These are phyloP conservation scores for Penicillium cinerascens DNA, from an alignment of 495 filamentous ascomycete species.

Conservation along the genomic window DNA sequence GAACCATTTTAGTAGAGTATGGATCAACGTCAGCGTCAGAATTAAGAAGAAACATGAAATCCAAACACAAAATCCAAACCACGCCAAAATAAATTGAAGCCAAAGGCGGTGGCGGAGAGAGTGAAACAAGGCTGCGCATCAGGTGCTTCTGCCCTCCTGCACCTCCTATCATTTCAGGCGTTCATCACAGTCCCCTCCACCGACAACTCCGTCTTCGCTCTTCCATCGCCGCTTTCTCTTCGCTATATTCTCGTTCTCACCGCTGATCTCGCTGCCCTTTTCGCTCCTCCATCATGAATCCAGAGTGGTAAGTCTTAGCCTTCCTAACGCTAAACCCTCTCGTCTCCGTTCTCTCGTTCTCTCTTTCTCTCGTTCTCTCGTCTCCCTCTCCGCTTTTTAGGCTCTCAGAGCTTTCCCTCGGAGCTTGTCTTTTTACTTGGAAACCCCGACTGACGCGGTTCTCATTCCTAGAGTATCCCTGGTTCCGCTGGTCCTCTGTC, in stretches of 20 bases:
- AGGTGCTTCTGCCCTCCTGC: constrained; percentile 29
- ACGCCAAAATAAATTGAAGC: background rate
- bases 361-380: constrained; percentile 14
- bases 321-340: background rate
- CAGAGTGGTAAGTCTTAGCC: constrained; percentile 74
- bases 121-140: constrained; percentile 34
- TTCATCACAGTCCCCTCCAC: constrained; percentile 25
- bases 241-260: constrained; percentile 6
- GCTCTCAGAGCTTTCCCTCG: background rate
- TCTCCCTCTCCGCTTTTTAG: constrained; percentile 9
- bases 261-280: background rate
- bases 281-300: constrained; percentile 64
- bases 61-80: background rate
- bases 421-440: background rate
- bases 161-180: constrained; percentile 38
- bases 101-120: constrained; percentile 17
- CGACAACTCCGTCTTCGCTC: constrained; percentile 6
- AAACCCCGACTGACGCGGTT: constrained; percentile 3
- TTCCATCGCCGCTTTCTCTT: constrained; percentile 12
- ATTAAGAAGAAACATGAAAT: background rate
- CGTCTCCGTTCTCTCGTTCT: constrained; percentile 1
- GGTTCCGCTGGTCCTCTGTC: background rate
- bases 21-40: background rate
- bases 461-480: constrained; percentile 22
- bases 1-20: background rate